Percentiles rank a stretch among this genome's conserved stretches.
phyloP scores from a whole-genome alignment of 768 basidiomycete species.

The Tylopilus sp. region DNA sequence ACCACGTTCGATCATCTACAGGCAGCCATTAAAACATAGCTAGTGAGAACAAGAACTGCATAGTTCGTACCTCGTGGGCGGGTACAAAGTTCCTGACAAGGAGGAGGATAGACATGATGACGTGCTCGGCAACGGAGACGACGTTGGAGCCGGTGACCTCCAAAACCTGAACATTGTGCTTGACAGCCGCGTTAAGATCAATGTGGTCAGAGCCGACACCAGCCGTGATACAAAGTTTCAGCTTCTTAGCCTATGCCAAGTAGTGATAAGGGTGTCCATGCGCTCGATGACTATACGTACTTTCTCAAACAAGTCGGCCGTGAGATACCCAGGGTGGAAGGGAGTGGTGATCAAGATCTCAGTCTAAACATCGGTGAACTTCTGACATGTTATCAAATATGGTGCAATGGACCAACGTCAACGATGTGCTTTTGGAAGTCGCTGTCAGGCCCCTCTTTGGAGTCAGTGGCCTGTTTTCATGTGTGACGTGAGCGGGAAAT shows the following conservation, averaged over 20 bases:
- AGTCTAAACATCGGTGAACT: constrained; percentile 41
- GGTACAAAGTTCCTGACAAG: constrained; percentile 89
- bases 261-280: neutral
- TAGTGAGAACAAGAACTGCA: neutral
- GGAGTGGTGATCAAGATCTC: constrained; percentile 82
- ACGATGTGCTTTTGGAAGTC: constrained; percentile 80
- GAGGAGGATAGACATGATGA: constrained; percentile 85
- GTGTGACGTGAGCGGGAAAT: constrained; percentile 3
- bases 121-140: constrained; percentile 88
- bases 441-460: constrained; percentile 80
- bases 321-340: constrained; percentile 85
- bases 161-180: constrained; percentile 73
- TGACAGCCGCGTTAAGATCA: constrained; percentile 84
- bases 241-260: constrained; percentile 69
- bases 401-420: constrained; percentile 49
- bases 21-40: neutral
- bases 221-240: constrained; percentile 88
- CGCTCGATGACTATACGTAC: constrained; percentile 28
- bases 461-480: constrained; percentile 58
- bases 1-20: constrained; percentile 74
- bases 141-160: constrained; percentile 91
- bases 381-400: constrained; percentile 8
- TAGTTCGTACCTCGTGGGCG: constrained; percentile 65
- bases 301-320: constrained; percentile 67
- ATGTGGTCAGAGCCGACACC: constrained; percentile 91